A percentile compares a stretch with the other conserved stretches of the same genome.
Conservation (phyloP, 257 asterid species). For the Solanum tarapatanum region DNA sequence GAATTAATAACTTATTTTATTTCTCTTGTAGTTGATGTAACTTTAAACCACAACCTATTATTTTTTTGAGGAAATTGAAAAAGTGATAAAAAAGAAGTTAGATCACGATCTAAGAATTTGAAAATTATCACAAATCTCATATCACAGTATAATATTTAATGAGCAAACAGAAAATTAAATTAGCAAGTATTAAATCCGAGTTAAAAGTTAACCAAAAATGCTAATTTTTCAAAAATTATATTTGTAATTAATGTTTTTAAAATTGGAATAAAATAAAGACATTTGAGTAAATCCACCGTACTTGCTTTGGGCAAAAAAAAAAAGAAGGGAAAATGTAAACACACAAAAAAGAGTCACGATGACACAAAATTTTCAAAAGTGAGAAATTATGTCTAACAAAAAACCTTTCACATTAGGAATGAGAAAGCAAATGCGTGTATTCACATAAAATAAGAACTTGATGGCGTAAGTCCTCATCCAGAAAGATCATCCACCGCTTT, state of each 20-base stretch:
- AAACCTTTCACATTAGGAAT: background rate
- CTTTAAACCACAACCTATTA: too few species aligned
- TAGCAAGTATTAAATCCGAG: background rate
- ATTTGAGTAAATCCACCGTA: background rate
- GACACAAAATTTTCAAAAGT: background rate
- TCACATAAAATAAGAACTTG: background rate
- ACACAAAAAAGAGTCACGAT: background rate
- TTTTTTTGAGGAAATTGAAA: background rate
- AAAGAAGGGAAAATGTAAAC: background rate
- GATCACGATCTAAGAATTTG: background rate
- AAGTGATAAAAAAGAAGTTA: background rate
- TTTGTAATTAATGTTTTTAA: background rate
- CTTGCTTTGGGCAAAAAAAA: background rate
- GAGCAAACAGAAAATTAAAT: background rate
- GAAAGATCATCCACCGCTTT: background rate
- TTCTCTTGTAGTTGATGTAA: background rate
- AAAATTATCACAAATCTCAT: background rate
- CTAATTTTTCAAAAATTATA: background rate
- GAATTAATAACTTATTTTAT: background rate
- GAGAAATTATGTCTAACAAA: background rate
- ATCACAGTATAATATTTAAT: background rate
- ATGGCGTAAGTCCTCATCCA: background rate
- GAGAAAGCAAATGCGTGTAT: background rate
- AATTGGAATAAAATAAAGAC: background rate
- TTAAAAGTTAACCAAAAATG: background rate